A percentile compares a stretch with the other conserved stretches of the same genome.
Evolutionary conservation across 306 rosid species (phyloP).

Genomic region (Rosa rugosa): DNA sequence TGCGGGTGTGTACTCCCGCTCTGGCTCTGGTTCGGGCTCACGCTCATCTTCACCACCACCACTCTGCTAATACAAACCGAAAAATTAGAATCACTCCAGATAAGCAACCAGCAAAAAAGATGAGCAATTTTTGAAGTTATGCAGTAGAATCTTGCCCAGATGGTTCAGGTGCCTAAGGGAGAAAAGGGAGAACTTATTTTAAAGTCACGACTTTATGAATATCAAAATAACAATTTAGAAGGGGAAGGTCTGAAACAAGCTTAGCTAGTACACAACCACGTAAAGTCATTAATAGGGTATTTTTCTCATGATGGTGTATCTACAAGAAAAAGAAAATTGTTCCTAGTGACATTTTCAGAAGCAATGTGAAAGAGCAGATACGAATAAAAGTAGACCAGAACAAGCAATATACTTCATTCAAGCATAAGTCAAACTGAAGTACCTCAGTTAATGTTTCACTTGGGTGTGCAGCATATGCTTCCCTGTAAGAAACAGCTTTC

Average conservation of each 20-base stretch:
- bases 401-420: conserved; percentile 25
- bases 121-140: not conserved
- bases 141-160: not conserved
- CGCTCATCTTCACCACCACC: conserved; percentile 77
- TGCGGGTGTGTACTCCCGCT: conserved; percentile 91
- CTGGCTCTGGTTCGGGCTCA: conserved; percentile 88
- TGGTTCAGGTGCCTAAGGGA: not conserved
- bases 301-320: not conserved
- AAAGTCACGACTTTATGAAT: not conserved
- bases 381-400: conserved; percentile 7
- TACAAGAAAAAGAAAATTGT: not conserved
- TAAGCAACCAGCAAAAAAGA: conserved; percentile 1
- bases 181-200: not conserved
- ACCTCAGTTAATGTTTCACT: conserved; percentile 82
- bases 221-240: not conserved
- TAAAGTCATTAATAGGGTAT: not conserved
- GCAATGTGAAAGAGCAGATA: conserved; percentile 16
- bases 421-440: conserved; percentile 32
- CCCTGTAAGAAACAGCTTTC: conserved; percentile 96
- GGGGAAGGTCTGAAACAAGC: conserved; percentile 2
- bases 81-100: conserved; percentile 23
- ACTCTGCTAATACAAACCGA: conserved; percentile 57
- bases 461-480: conserved; percentile 87
- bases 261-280: not conserved
- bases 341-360: not conserved